Percentiles rank a stretch among this genome's conserved stretches.
Evolutionary conservation across 2,329 filamentous ascomycete species (phyloP).

Genomic region (Neurospora sp.): DNA sequence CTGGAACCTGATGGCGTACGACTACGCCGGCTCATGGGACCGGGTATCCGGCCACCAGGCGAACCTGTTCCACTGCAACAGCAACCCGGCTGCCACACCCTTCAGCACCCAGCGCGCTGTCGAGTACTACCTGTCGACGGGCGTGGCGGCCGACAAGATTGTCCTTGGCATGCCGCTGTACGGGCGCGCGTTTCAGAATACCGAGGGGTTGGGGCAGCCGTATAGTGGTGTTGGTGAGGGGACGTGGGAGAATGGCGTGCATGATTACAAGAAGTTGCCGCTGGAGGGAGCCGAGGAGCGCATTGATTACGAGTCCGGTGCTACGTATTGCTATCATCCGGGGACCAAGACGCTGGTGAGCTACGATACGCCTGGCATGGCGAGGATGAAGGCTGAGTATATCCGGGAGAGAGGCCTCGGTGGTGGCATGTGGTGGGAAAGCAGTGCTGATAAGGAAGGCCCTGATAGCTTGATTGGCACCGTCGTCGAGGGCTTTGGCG

Average conservation of each 20-base stretch:
- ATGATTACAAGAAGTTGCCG: constrained; percentile 83
- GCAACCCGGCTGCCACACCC: constrained; percentile 57
- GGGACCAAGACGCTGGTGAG: constrained; percentile 57
- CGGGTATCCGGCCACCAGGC: constrained; percentile 62
- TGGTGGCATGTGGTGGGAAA: constrained; percentile 98
- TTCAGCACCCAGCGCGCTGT: constrained; percentile 68
- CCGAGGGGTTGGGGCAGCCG: constrained; percentile 59
- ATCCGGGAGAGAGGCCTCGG: constrained; percentile 59
- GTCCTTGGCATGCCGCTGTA: constrained; percentile 90
- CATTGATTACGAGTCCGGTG: constrained; percentile 52
- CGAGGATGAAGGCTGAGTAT: constrained; percentile 59
- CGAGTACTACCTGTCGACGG: constrained; percentile 54
- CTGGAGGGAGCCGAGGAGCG: constrained; percentile 53
- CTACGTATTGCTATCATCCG: constrained; percentile 69
- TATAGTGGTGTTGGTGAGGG: constrained; percentile 68
- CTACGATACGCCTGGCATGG: constrained; percentile 65
- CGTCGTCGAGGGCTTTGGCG: constrained; percentile 50
- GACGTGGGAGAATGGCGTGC: constrained; percentile 75
- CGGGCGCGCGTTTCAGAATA: constrained; percentile 73
- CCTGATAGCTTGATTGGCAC: constrained; percentile 58
- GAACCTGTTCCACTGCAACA: constrained; percentile 56
- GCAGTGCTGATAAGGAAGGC: constrained; percentile 61
- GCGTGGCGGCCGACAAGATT: constrained; percentile 61
- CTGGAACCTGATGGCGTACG: constrained; percentile 82
- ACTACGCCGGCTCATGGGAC: constrained; percentile 81